These are phyloP conservation scores for Metarhizium album DNA, from an alignment of 2,329 filamentous ascomycete species.

Conservation along the genomic window DNA sequence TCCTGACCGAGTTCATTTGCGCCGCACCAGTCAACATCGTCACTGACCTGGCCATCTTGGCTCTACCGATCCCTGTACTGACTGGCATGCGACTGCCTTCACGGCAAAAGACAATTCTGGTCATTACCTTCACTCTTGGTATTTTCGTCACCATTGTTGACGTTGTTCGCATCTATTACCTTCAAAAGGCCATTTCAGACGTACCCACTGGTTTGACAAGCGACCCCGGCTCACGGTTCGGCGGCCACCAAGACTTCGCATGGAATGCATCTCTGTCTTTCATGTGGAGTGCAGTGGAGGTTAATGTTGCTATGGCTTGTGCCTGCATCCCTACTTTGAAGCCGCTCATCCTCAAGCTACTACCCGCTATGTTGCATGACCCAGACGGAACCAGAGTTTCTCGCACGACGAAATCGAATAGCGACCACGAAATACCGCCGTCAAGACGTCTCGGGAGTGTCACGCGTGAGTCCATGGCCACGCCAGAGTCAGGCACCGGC, in stretches of 20 bases:
- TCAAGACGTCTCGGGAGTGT: constrained; percentile 8
- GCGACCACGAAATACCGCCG: constrained; percentile 19
- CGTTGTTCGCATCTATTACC: constrained; percentile 79
- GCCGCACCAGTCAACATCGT: constrained; percentile 88
- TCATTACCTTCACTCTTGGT: constrained; percentile 77
- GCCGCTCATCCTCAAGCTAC: constrained; percentile 60
- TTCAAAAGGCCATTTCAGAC: constrained; percentile 58
- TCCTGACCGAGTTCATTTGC: constrained; percentile 54
- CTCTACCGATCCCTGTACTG: constrained; percentile 78
- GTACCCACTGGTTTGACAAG: constrained; percentile 26
- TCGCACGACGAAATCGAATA: constrained; percentile 16
- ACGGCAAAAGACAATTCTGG: constrained; percentile 78
- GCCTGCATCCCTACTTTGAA: constrained; percentile 90
- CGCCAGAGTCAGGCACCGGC: background rate
- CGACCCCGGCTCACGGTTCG: constrained; percentile 35
- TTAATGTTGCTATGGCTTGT: constrained; percentile 82
- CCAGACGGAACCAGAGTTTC: constrained; percentile 30
- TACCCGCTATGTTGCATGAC: constrained; percentile 46
- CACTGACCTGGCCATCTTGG: constrained; percentile 78
- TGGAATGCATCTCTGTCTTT: constrained; percentile 76
- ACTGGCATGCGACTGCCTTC: constrained; percentile 75
- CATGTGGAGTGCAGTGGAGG: constrained; percentile 91
- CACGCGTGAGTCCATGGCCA: background rate
- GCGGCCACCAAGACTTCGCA: constrained; percentile 41
- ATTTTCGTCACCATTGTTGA: constrained; percentile 83